Evolutionary conservation across 1,284 basidiomycete genomes (phyloP).

Genomic region (Xerocomus nothofagi): DNA sequence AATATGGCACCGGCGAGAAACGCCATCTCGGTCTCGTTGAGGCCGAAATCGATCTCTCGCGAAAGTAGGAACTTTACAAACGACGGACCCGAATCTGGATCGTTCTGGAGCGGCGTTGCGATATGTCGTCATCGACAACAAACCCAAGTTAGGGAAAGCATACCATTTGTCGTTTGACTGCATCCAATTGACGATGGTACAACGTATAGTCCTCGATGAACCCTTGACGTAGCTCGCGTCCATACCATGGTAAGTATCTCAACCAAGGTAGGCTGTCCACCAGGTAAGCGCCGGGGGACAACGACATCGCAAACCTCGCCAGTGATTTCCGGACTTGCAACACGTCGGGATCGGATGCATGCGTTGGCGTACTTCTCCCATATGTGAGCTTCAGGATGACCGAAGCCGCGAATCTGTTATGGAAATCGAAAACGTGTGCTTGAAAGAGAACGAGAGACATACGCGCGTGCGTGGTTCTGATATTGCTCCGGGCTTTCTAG

Average conservation of each 20-base stretch:
- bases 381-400: constrained; percentile 13
- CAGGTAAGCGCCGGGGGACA: constrained; percentile 11
- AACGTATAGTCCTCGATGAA: constrained; percentile 7
- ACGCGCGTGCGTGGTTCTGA: constrained; percentile 4
- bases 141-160: not conserved
- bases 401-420: constrained; percentile 6
- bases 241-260: constrained; percentile 16
- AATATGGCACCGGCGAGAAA: constrained; percentile 13
- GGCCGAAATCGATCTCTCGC: constrained; percentile 4
- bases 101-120: constrained; percentile 1
- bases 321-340: not conserved
- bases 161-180: constrained; percentile 12
- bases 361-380: constrained; percentile 1
- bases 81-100: constrained; percentile 8
- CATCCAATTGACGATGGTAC: constrained; percentile 4
- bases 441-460: not conserved
- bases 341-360: constrained; percentile 8
- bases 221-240: constrained; percentile 1
- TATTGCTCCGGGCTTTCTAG: constrained; percentile 5
- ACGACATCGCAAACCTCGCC: not conserved
- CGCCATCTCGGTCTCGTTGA: constrained; percentile 17
- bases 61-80: constrained; percentile 13
- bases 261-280: constrained; percentile 12
- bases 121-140: not conserved
- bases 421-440: not conserved